Conservation (phyloP, 192 early-diverging fungal genomes). For the Chytriomyces confervae region DNA sequence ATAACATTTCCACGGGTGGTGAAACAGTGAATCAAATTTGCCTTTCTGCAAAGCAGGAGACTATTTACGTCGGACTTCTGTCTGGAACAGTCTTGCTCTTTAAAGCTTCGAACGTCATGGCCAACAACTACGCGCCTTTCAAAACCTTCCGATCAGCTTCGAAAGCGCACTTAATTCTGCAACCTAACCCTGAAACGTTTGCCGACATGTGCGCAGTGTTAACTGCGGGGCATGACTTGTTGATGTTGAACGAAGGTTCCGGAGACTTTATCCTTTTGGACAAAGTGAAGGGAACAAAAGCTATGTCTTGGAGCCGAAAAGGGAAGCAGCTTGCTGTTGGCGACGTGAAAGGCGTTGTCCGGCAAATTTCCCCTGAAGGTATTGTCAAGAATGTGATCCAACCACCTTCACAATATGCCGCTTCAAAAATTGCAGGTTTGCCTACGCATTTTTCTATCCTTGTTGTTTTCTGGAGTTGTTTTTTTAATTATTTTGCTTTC, state of each 20-base stretch:
- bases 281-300: background rate
- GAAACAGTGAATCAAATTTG: constrained; percentile 25
- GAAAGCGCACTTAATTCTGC: constrained; percentile 15
- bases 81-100: constrained; percentile 7
- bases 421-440: no score
- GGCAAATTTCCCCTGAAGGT: constrained; percentile 70
- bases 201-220: constrained; percentile 9
- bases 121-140: background rate
- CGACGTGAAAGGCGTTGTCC: constrained; percentile 60
- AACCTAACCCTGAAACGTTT: constrained; percentile 34
- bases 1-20: background rate
- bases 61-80: background rate
- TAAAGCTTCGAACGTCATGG: background rate
- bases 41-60: constrained; percentile 16
- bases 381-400: constrained; percentile 59
- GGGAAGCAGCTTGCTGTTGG: constrained; percentile 89
- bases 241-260: constrained; percentile 13
- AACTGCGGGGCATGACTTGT: background rate
- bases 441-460: background rate
- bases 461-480: no score
- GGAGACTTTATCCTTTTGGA: constrained; percentile 7
- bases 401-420: constrained; percentile 41
- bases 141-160: constrained; percentile 3
- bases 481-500: constrained; percentile 9
- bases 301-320: constrained; percentile 84